Evolutionary conservation across 192 early-diverging fungal species (phyloP), one percentile per base, ranked within the genome.

Genomic region (Kappamyces sp.): DNA sequence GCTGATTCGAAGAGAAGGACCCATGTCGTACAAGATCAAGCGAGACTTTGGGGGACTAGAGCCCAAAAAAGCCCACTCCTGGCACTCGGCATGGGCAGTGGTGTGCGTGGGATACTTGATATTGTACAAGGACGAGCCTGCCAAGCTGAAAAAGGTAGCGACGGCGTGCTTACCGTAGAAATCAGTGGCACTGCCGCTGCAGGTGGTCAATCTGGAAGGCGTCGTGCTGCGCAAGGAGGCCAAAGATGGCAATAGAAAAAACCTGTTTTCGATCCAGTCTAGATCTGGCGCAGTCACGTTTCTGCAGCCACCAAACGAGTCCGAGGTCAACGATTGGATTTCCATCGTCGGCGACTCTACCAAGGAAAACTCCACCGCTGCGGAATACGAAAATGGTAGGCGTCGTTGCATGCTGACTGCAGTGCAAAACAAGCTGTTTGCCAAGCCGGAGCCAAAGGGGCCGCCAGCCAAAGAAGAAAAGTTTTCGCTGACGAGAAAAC

Each of bases 31-130:
- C 35, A 81, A 81, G 57, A n/a, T 63, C 32, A 72, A 66, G 40
- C 49, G 58, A 40, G 61, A 69, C 15, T 38, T 37, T 34, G 64
- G 61, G 7, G 66, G 62, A 31, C 13, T 40, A 7, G 67, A 66
- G 44, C 50, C 68, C 6, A 61, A 57, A 23, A 66, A 58, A 15
- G 32, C 41, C 3, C 40, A 49, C 7, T 69, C 71, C 12, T 82
- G 79, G 79, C 64, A 70, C 9, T 13, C 35, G 3, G 58, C 48
- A 23, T 72, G 66, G 60, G 74, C 60, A 1, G 60, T 78, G 5
- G 58, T 76, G 5, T 70, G 63, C 62, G 72, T 79, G 5, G 79
- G 79, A 8, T 76, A 74, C 52, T 40, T 79, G 49, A 51, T 76
- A 54, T 65, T 76, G 12, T 79, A 66, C 55, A 81, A 81, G 60